These are phyloP conservation scores for Teunomyces gatunensis DNA, from an alignment of 805 yeast genomes.

Conservation along the genomic window DNA sequence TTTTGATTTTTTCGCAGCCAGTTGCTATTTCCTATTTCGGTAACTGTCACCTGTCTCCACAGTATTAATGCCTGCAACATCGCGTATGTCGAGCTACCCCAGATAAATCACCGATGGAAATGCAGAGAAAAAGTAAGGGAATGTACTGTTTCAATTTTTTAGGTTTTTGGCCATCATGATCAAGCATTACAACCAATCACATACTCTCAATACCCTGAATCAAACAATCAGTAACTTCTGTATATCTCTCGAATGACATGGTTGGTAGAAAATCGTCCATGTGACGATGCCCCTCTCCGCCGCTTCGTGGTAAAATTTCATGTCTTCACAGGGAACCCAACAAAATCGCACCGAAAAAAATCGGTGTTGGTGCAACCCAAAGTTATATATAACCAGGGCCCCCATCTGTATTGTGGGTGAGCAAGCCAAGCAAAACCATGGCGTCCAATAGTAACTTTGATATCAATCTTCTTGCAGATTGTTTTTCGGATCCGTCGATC, in stretches of 20 bases:
- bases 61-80: not conserved
- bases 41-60: not conserved
- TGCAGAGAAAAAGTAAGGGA: too few relatives aligned
- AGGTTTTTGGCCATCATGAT: too few relatives aligned
- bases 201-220: too few relatives aligned
- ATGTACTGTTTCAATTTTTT: too few relatives aligned
- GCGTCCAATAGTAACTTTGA: slow-evolving; percentile 23
- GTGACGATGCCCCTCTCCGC: not conserved
- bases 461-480: slow-evolving; percentile 37
- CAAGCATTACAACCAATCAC: too few relatives aligned
- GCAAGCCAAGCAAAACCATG: not conserved
- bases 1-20: not conserved
- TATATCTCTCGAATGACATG: too few relatives aligned
- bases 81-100: not conserved
- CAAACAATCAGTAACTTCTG: too few relatives aligned
- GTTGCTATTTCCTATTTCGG: not conserved
- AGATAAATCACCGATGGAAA: too few relatives aligned
- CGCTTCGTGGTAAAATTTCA: not conserved
- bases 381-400: not conserved
- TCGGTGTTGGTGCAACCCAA: not conserved
- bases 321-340: slow-evolving; percentile 1
- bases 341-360: slow-evolving; percentile 5
- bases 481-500: slow-evolving; percentile 27
- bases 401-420: not conserved
- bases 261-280: not conserved